Conservation (phyloP, 306 rosid genomes). For the Vicia villosa region DNA sequence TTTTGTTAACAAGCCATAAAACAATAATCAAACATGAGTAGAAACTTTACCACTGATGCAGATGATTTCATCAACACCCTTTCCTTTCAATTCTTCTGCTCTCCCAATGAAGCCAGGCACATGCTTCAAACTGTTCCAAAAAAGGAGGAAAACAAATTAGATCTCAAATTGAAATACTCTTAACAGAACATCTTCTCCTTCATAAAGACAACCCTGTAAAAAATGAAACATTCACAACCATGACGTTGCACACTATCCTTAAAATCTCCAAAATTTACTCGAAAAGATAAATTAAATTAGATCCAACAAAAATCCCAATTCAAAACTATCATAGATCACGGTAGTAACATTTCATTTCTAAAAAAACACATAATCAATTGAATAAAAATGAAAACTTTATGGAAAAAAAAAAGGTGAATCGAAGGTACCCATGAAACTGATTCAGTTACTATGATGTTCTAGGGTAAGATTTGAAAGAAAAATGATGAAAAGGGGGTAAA, state of each 20-base stretch:
- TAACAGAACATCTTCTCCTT: neutral
- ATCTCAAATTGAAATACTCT: slow-evolving; percentile 3
- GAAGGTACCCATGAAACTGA: neutral
- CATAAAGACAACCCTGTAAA: neutral
- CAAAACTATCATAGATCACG: neutral
- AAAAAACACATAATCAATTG: neutral
- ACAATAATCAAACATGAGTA: neutral
- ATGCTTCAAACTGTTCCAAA: slow-evolving; percentile 70
- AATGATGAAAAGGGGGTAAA: neutral
- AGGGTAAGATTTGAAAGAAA: neutral
- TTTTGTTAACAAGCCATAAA: no score
- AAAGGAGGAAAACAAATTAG: neutral
- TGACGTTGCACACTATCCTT: neutral
- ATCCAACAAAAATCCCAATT: neutral
- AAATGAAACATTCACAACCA: slow-evolving; percentile 1
- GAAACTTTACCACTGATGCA: slow-evolving; percentile 64
- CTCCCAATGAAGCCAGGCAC: slow-evolving; percentile 83
- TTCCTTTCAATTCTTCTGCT: slow-evolving; percentile 66
- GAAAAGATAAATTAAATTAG: neutral
- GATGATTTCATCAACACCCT: slow-evolving; percentile 76
- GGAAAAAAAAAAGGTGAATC: neutral
- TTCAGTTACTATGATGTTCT: neutral
- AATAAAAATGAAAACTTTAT: slow-evolving; percentile 4
- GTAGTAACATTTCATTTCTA: neutral
- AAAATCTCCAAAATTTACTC: neutral